Conservation (phyloP, 2,329 filamentous ascomycete genomes). For the Volutella citrinella region DNA sequence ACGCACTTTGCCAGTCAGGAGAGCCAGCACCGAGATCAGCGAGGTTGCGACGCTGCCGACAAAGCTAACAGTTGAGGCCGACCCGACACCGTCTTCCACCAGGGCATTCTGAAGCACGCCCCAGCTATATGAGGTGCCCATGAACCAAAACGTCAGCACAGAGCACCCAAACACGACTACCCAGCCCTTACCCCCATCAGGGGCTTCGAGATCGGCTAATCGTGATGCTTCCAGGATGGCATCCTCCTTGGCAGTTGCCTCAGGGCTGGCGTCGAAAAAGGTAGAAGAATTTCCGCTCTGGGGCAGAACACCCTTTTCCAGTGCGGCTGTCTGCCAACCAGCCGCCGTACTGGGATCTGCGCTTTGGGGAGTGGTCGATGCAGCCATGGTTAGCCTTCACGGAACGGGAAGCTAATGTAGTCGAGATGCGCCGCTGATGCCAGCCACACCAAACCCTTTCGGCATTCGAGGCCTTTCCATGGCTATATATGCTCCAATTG, state of each 20-base stretch:
- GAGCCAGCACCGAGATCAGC: constrained; percentile 29
- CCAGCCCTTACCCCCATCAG: constrained; percentile 53
- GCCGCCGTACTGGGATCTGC: no score
- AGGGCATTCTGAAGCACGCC: constrained; percentile 55
- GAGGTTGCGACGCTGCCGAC: constrained; percentile 45
- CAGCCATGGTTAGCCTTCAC: no score
- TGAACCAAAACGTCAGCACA: constrained; percentile 49
- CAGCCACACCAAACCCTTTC: no score
- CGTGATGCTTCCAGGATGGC: constrained; percentile 36
- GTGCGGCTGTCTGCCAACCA: no score
- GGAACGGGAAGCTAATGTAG: no score
- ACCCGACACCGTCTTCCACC: constrained; percentile 41
- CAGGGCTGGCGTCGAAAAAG: neutral
- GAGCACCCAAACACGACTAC: constrained; percentile 45
- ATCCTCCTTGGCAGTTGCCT: neutral
- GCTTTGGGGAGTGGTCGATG: no score
- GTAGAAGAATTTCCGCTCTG: neutral
- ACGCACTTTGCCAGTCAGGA: constrained; percentile 46
- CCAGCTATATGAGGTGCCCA: constrained; percentile 52
- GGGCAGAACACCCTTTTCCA: neutral
- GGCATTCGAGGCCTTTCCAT: no score
- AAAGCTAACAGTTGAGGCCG: constrained; percentile 51
- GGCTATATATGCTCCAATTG: no score
- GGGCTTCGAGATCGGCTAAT: constrained; percentile 37
- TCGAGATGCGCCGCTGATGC: no score